Evolutionary conservation across 2,329 filamentous ascomycete genomes (phyloP).

Genomic region (Tolypocladium ovalisporum): DNA sequence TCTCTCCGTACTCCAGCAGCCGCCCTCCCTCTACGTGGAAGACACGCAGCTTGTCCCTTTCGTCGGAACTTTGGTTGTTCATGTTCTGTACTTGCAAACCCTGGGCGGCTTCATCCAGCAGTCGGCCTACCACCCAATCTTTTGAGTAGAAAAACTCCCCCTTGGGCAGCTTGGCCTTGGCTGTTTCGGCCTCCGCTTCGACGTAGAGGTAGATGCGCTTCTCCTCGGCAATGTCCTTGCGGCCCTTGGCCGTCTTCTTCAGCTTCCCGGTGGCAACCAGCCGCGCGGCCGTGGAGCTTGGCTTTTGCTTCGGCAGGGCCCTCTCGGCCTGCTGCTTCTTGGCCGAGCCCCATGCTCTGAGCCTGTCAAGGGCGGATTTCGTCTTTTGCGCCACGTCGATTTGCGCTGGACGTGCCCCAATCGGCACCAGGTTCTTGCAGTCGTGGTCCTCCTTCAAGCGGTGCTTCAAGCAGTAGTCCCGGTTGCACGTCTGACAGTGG

Average conservation of each 20-base stretch:
- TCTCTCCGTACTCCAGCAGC: conserved; percentile 78
- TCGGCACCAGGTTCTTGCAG: conserved; percentile 62
- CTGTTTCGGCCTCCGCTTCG: conserved; percentile 80
- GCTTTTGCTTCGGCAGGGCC: conserved; percentile 51
- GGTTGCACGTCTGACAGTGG: conserved; percentile 60
- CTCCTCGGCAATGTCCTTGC: conserved; percentile 66
- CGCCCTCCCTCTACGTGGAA: conserved; percentile 90
- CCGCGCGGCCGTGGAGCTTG: conserved; percentile 51
- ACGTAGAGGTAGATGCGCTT: conserved; percentile 87
- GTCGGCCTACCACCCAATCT: conserved; percentile 82
- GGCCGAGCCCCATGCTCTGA: conserved; percentile 70
- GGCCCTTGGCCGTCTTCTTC: conserved; percentile 84
- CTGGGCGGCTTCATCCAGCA: conserved; percentile 69
- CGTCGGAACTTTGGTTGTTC: conserved; percentile 66
- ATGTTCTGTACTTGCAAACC: conserved; percentile 71
- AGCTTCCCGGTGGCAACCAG: conserved; percentile 63
- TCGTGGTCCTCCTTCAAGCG: conserved; percentile 71
- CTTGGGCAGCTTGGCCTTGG: conserved; percentile 71
- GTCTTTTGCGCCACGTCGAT: conserved; percentile 50
- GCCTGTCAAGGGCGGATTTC: conserved; percentile 60
- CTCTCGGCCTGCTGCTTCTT: conserved; percentile 55
- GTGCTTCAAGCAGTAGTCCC: conserved; percentile 69
- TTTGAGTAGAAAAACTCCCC: conserved; percentile 71
- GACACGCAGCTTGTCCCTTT: conserved; percentile 71
- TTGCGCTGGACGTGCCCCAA: conserved; percentile 36